phyloP scores from a whole-genome alignment of 148 eudicot genomes.

The Rhododendron henanense region DNA sequence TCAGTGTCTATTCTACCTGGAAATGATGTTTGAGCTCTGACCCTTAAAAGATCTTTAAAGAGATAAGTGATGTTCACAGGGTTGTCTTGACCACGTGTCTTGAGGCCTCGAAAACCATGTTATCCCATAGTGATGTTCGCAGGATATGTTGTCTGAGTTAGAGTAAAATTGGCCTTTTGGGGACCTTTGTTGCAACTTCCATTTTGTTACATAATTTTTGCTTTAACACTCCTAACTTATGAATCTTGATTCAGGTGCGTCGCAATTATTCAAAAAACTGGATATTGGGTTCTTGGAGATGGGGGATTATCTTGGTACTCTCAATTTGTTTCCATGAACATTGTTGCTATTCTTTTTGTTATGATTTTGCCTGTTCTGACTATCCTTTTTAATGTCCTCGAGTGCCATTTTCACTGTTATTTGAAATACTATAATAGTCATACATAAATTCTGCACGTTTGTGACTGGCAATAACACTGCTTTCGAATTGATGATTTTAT shows the following conservation, averaged over 20 bases:
- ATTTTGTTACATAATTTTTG: conserved; percentile 3
- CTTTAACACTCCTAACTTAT: not conserved
- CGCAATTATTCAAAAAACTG: conserved; percentile 37
- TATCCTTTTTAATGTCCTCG: conserved; percentile 3
- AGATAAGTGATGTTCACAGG: not conserved
- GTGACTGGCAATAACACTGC: not conserved
- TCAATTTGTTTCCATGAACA: not conserved
- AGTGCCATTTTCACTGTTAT: not conserved
- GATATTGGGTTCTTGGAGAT: conserved; percentile 55
- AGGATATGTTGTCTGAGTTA: not conserved
- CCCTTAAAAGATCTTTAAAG: not conserved
- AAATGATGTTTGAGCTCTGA: not conserved
- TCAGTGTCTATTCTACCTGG: not conserved
- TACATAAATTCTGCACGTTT: not conserved
- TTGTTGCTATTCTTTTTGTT: not conserved
- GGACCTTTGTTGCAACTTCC: not conserved
- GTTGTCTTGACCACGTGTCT: not conserved
- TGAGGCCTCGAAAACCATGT: not conserved
- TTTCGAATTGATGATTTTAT: not conserved
- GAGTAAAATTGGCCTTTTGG: not conserved
- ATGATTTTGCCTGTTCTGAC: not conserved
- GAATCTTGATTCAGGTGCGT: conserved; percentile 43
- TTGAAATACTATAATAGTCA: not conserved
- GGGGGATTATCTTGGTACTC: conserved; percentile 66
- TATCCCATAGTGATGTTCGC: not conserved